Evolutionary conservation across 495 filamentous ascomycete species (phyloP).

Genomic region (Talaromyces liani): DNA sequence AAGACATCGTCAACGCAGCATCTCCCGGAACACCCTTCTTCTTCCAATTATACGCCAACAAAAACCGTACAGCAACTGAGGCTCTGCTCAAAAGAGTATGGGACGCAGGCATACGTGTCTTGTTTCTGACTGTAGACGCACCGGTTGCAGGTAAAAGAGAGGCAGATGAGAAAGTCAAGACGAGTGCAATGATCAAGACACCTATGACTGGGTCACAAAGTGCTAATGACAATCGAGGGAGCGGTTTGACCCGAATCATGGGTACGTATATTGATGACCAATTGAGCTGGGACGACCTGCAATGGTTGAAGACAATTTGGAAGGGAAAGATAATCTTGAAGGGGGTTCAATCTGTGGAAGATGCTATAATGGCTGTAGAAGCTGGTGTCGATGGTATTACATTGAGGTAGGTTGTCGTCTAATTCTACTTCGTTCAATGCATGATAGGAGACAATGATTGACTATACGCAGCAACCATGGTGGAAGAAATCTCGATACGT

Average conservation of each 20-base stretch:
- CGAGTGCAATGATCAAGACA: slow-evolving; percentile 35
- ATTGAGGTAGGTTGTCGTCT: slow-evolving; percentile 19
- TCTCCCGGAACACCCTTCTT: slow-evolving; percentile 37
- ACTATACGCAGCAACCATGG: slow-evolving; percentile 58
- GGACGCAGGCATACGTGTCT: slow-evolving; percentile 48
- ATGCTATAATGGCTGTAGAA: slow-evolving; percentile 47
- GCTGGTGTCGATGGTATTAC: slow-evolving; percentile 50
- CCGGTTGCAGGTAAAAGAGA: slow-evolving; percentile 81
- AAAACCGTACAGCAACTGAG: slow-evolving; percentile 49
- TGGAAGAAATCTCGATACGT: slow-evolving; percentile 59
- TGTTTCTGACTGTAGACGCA: slow-evolving; percentile 80
- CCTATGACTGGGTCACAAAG: slow-evolving; percentile 43
- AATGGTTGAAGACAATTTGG: slow-evolving; percentile 41
- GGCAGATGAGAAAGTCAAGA: slow-evolving; percentile 59
- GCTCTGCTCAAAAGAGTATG: slow-evolving; percentile 33
- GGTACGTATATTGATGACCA: slow-evolving; percentile 59
- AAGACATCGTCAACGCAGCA: slow-evolving; percentile 50
- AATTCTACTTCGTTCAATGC: slow-evolving; percentile 10
- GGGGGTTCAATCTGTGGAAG: slow-evolving; percentile 47
- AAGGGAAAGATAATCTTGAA: slow-evolving; percentile 51
- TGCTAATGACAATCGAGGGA: slow-evolving; percentile 50
- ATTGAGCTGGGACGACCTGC: slow-evolving; percentile 42
- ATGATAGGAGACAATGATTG: not conserved
- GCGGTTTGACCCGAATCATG: slow-evolving; percentile 51
- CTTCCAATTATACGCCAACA: slow-evolving; percentile 73